phyloP scores from a whole-genome alignment of 2,329 filamentous ascomycete genomes.

The Balansia obtecta region DNA sequence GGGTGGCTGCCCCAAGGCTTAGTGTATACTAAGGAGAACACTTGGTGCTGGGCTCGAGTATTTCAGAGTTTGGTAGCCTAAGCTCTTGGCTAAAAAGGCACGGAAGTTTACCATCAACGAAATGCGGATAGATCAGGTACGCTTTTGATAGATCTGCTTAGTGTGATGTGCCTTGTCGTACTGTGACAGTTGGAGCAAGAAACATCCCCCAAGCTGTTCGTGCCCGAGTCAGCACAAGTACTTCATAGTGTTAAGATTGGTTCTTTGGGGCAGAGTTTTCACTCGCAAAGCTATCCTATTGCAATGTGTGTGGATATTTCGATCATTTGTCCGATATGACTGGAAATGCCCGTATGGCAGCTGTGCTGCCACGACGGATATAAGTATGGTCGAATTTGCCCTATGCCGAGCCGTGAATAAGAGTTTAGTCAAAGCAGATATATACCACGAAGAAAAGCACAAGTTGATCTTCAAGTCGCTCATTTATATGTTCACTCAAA shows the following conservation, averaged over 20 bases:
- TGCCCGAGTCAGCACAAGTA: not conserved
- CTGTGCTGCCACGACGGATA: not conserved
- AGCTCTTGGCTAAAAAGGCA: not conserved
- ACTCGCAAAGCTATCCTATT: not conserved
- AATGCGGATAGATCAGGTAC: not conserved
- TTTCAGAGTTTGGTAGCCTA: too few species aligned
- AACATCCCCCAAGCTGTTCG: not conserved
- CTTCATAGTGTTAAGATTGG: not conserved
- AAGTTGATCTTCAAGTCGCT: not conserved
- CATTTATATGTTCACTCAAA: not conserved
- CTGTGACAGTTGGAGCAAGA: not conserved
- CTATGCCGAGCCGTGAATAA: not conserved
- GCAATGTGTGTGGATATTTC: not conserved
- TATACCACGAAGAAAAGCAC: not conserved
- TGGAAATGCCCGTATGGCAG: not conserved
- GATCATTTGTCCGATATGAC: not conserved
- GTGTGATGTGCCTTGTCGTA: not conserved
- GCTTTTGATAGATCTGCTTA: not conserved
- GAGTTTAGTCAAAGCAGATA: not conserved
- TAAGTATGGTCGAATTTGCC: not conserved
- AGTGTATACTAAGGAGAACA: too few species aligned
- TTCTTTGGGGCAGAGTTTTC: not conserved
- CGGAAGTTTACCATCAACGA: not conserved
- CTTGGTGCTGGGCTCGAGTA: too few species aligned
- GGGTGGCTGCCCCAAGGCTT: too few species aligned